phyloP scores from a whole-genome alignment of 2,329 filamentous ascomycete genomes.

The Xylariaceae sp. region DNA sequence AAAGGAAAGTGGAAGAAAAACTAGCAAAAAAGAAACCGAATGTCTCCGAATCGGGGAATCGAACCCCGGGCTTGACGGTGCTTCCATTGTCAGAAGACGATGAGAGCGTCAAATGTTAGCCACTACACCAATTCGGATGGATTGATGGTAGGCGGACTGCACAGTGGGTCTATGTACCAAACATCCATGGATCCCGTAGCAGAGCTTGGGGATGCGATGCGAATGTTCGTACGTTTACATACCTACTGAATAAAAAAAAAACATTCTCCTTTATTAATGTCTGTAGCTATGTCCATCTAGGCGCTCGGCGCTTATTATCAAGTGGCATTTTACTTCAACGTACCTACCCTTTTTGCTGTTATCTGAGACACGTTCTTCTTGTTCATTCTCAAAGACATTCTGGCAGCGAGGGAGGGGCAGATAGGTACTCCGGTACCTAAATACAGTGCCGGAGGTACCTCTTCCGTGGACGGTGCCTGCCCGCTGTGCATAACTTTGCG shows the following conservation, averaged over 20 bases:
- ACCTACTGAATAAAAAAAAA: no score
- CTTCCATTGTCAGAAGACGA: not conserved
- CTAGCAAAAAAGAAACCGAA: not conserved
- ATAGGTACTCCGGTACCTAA: not conserved
- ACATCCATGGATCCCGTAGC: no score
- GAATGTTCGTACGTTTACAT: no score
- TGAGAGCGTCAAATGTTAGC: constrained; percentile 36
- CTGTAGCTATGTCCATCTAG: no score
- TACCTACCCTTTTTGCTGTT: no score
- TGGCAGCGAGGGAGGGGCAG: no score
- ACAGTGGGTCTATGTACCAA: not conserved
- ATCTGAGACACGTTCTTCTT: no score
- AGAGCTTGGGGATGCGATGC: no score
- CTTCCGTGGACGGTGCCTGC: not conserved
- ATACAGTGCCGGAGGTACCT: not conserved
- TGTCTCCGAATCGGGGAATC: constrained; percentile 31
- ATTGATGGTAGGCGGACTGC: not conserved
- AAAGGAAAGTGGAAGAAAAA: not conserved
- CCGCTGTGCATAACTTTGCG: not conserved
- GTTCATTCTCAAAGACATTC: no score
- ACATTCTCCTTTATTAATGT: no score
- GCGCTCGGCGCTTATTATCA: no score
- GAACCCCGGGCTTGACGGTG: constrained; percentile 30
- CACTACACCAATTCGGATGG: constrained; percentile 35
- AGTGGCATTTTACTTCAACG: no score